Percentiles rank a stretch among this genome's conserved stretches.
phyloP scores from a whole-genome alignment of 257 asterid species.

The Solanum ahanhuiri region DNA sequence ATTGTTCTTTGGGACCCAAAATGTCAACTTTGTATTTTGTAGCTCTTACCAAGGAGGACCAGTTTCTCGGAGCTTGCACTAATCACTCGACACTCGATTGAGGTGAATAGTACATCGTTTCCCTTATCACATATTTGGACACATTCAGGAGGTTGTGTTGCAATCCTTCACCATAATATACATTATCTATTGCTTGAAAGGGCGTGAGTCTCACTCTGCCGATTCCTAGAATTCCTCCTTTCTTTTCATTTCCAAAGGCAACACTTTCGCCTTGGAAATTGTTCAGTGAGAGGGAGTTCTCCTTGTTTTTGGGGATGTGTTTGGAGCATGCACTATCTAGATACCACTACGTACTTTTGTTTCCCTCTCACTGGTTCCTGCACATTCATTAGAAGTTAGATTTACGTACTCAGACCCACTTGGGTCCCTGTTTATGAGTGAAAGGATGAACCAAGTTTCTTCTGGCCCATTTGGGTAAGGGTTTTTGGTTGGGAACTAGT shows the following conservation, averaged over 20 bases:
- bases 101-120: neutral
- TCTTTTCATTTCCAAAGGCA: neutral
- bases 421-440: neutral
- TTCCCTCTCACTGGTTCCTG: neutral
- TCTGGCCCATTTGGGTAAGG: neutral
- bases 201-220: neutral
- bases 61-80: neutral
- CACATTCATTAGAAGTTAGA: neutral
- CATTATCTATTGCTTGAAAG: neutral
- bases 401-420: neutral
- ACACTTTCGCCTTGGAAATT: neutral
- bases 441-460: neutral
- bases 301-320: no score
- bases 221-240: neutral
- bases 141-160: no score
- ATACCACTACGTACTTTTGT: neutral
- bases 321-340: neutral
- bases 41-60: neutral
- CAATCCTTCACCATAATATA: neutral
- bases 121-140: neutral
- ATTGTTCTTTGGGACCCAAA: neutral
- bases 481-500: neutral
- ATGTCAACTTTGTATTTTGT: neutral
- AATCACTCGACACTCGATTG: neutral
- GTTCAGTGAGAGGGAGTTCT: neutral